Percentiles rank a stretch among this genome's conserved stretches.
Evolutionary conservation across 179 eudicot genomes (phyloP).

Genomic region (Silene coronaria): DNA sequence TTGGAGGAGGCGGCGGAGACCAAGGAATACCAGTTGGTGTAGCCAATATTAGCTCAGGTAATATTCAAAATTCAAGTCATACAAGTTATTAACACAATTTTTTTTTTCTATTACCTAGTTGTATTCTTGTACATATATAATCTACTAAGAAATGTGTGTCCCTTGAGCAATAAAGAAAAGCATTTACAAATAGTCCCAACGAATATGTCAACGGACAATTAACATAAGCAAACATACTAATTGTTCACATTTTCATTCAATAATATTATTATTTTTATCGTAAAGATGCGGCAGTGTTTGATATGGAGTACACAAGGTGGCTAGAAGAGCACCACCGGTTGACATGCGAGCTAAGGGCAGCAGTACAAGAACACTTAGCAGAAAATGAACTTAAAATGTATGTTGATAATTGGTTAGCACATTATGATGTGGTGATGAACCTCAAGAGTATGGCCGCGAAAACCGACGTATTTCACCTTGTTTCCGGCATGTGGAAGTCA

Average conservation of each 20-base stretch:
- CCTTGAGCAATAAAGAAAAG: background rate
- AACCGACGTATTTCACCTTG: slow-evolving; percentile 72
- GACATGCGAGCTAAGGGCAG: slow-evolving; percentile 76
- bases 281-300: slow-evolving; percentile 70
- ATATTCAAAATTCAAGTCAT: background rate
- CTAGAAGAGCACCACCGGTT: slow-evolving; percentile 79
- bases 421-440: slow-evolving; percentile 63
- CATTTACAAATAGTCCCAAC: background rate
- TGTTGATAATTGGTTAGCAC: slow-evolving; percentile 76
- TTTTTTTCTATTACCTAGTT: slow-evolving; percentile 9
- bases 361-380: slow-evolving; percentile 75
- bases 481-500: slow-evolving; percentile 90
- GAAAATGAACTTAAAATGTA: slow-evolving; percentile 72
- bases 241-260: background rate
- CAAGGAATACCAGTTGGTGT: slow-evolving; percentile 57
- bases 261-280: background rate
- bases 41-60: slow-evolving; percentile 72
- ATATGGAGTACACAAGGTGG: slow-evolving; percentile 92
- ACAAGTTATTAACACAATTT: background rate
- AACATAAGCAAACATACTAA: too few species aligned
- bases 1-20: slow-evolving; percentile 56
- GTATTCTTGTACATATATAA: background rate
- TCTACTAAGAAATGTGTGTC: background rate
- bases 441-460: slow-evolving; percentile 68
- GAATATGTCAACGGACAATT: slow-evolving; percentile 1